phyloP scores from a whole-genome alignment of 2,329 filamentous ascomycete genomes.

The Neofusicoccum laricinum region DNA sequence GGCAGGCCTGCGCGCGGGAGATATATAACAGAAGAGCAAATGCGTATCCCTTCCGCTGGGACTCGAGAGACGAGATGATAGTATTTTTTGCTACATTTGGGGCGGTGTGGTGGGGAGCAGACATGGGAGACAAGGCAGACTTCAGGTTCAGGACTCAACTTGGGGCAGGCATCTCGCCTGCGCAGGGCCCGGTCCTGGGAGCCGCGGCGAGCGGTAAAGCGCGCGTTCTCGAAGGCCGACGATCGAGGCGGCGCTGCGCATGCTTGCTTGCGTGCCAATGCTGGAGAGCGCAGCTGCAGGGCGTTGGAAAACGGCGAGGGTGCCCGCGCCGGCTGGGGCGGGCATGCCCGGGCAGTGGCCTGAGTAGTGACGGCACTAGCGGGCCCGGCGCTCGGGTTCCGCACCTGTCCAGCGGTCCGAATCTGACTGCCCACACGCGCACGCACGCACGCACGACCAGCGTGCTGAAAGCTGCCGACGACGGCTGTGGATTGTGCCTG shows the following conservation, averaged over 20 bases:
- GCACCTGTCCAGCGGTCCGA: neutral
- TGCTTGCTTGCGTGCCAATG: constrained; percentile 11
- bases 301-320: constrained; percentile 2
- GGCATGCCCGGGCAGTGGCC: neutral
- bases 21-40: constrained; percentile 17
- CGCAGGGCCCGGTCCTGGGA: constrained; percentile 18
- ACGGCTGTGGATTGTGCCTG: neutral
- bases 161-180: constrained; percentile 11
- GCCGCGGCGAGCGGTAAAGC: constrained; percentile 32
- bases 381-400: constrained; percentile 5
- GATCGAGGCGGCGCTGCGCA: constrained; percentile 16
- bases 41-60: constrained; percentile 11
- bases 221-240: constrained; percentile 25
- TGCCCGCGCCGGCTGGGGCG: constrained; percentile 7
- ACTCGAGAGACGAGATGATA: constrained; percentile 7
- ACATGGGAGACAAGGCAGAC: constrained; percentile 24
- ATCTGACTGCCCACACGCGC: constrained; percentile 5
- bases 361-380: neutral
- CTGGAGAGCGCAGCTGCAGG: constrained; percentile 12
- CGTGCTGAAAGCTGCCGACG: neutral
- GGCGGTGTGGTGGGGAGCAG: constrained; percentile 29
- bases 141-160: constrained; percentile 18
- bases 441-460: neutral
- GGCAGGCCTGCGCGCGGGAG: constrained; percentile 22
- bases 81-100: constrained; percentile 28